These are phyloP conservation scores for Myriosclerotinia duriaeana DNA, from an alignment of 2,329 filamentous ascomycete genomes.

Conservation along the genomic window DNA sequence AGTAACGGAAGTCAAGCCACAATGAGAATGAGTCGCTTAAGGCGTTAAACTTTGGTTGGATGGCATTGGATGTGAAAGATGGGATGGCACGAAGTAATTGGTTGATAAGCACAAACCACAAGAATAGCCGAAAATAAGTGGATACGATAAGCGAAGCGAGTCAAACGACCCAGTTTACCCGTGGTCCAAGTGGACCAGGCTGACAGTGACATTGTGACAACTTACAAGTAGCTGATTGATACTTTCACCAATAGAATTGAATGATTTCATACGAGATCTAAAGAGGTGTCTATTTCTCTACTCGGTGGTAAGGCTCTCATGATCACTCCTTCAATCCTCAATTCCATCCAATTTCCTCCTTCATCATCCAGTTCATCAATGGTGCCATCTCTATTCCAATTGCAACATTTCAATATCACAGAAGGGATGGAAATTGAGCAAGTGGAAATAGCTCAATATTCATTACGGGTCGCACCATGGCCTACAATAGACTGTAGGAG, in stretches of 20 bases:
- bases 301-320: slow-evolving; percentile 15
- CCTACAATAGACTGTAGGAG: neutral
- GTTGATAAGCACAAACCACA: neutral
- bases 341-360: slow-evolving; percentile 2
- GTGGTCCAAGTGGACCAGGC: neutral
- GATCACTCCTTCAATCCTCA: slow-evolving; percentile 19
- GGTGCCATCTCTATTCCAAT: neutral
- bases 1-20: slow-evolving; percentile 12
- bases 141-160: slow-evolving; percentile 18
- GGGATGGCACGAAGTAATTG: neutral
- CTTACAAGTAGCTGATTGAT: slow-evolving; percentile 16
- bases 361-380: neutral
- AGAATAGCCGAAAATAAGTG: neutral
- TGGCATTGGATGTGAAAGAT: neutral
- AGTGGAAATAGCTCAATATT: slow-evolving; percentile 9
- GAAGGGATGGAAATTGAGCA: slow-evolving; percentile 1
- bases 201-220: too few relatives aligned
- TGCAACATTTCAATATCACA: neutral
- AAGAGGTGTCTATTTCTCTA: neutral
- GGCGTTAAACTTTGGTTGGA: slow-evolving; percentile 21
- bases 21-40: slow-evolving; percentile 14
- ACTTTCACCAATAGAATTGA: slow-evolving; percentile 10
- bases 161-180: neutral
- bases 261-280: neutral
- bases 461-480: slow-evolving; percentile 12